Evolutionary conservation across 495 filamentous ascomycete species (phyloP).

Genomic region (Aspergillus affinis): DNA sequence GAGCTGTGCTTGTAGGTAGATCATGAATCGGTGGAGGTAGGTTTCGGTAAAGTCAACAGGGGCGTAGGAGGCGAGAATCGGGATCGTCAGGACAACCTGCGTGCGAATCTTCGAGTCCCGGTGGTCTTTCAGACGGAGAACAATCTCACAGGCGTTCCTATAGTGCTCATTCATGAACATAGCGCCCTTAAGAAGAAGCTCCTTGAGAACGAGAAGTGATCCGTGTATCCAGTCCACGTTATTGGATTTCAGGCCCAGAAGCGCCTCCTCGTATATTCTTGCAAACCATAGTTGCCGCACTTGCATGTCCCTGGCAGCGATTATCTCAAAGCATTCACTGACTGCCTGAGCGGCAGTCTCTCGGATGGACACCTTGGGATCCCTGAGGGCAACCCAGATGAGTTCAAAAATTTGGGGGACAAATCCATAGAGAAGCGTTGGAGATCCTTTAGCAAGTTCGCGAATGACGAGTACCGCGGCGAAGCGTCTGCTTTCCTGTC

Average conservation of each 20-base stretch:
- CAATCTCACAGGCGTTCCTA: conserved; percentile 83
- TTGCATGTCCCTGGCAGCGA: conserved; percentile 80
- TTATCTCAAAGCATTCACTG: conserved; percentile 90
- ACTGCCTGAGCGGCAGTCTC: conserved; percentile 88
- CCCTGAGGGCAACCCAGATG: conserved; percentile 90
- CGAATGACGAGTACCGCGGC: conserved; percentile 86
- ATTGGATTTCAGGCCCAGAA: conserved; percentile 71
- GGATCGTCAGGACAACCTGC: conserved; percentile 85
- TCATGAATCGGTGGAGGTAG: conserved; percentile 95
- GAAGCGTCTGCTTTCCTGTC: conserved; percentile 87
- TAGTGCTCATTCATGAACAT: conserved; percentile 98
- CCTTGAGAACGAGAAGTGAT: conserved; percentile 84
- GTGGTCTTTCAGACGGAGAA: conserved; percentile 86
- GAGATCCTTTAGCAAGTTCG: conserved; percentile 86
- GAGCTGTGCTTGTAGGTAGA: conserved; percentile 90
- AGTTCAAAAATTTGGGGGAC: conserved; percentile 88
- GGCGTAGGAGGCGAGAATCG: conserved; percentile 87
- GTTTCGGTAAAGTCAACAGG: conserved; percentile 78
- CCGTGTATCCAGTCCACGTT: conserved; percentile 87
- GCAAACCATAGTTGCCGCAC: conserved; percentile 84
- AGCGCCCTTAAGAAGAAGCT: conserved; percentile 85
- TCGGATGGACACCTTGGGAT: conserved; percentile 85
- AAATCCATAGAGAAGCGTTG: conserved; percentile 89
- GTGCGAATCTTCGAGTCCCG: conserved; percentile 82
- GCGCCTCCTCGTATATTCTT: conserved; percentile 80